A percentile compares a stretch with the other conserved stretches of the same genome.
Evolutionary conservation across 2,329 filamentous ascomycete genomes (phyloP).

Genomic region (Sporothrix protearum): DNA sequence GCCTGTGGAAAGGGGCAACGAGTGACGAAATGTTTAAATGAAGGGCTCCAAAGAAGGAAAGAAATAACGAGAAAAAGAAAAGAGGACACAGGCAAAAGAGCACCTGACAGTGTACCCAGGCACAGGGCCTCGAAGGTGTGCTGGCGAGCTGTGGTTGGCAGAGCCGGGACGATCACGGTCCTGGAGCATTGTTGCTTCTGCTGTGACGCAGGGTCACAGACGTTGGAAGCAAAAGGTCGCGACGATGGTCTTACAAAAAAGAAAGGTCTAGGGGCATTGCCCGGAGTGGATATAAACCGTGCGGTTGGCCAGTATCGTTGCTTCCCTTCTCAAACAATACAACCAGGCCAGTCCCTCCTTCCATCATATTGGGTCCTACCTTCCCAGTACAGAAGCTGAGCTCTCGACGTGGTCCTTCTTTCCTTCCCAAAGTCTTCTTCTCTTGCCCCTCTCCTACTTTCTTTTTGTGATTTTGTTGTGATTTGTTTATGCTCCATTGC

Average conservation of each 20-base stretch:
- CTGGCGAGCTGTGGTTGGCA: conserved; percentile 10
- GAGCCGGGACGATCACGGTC: neutral
- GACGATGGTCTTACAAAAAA: conserved; percentile 10
- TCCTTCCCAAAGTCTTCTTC: neutral
- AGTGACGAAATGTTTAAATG: neutral
- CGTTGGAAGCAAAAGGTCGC: neutral
- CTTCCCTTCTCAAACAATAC: neutral
- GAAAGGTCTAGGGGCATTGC: neutral
- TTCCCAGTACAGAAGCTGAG: neutral
- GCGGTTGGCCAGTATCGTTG: neutral
- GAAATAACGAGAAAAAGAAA: neutral
- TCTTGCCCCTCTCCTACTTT: neutral
- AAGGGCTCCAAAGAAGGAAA: neutral
- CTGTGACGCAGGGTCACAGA: neutral
- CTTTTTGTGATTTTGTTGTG: conserved; percentile 7
- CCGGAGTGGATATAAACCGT: neutral
- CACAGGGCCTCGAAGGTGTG: neutral
- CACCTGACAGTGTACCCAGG: neutral
- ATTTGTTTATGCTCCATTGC: neutral
- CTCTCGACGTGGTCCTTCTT: neutral
- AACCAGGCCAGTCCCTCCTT: neutral
- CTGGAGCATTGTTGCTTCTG: neutral
- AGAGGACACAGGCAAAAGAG: neutral
- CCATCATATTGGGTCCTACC: neutral
- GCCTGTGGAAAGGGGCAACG: neutral